Base-by-base conservation (phyloP, 441 rosid genomes). In the Eugenia klotzschiana region DNA sequence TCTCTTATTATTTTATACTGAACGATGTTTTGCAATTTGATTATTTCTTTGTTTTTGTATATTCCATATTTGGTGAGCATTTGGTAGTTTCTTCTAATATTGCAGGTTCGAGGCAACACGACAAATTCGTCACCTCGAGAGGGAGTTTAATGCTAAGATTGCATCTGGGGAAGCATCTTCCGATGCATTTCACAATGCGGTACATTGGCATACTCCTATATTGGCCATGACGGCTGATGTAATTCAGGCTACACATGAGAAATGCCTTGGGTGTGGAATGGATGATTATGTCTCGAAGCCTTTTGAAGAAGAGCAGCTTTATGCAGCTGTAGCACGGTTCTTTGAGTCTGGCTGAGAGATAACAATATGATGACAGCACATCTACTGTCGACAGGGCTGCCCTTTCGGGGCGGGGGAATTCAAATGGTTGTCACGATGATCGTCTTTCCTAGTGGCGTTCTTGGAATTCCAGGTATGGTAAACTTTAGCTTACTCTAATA, bases 221-320 rank as follows among this genome's bases (percentile, higher is more conserved):
- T 86, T 97, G 89, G 98, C 98, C 43, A 95, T 97, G 98, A 95
- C 98, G 37, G 99, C 99, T 84, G 99, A 97, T 84, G 98, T 95
- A 81, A 94, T 90, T 86, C 98, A 94, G 85, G 96, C 93, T 81
- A 93, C 96, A 64, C 90, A 90, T 52, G 98, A 95, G 86, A 87
- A 91, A 83, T 95, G 98, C 87, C 26, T 89, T 85, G 90, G 90
- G 85, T 94, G 98, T 84, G 99, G 98, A 84, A 97, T 97, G 98
- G 97, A 97, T 90, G 97, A 89, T 84, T 94, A 88, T 81, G 97
- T 97, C 26, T 90, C 95, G 2, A 95, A 96, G 88, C 99, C 99
- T 26, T 93, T 96, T 82, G 96, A 93, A 84, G 98, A 93, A 85
- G 93, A 90, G 86, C 93, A 92, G 86, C 98, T 97, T 84, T 97